Evolutionary conservation across 345 rosid species (phyloP).

Genomic region (Populus tremula): DNA sequence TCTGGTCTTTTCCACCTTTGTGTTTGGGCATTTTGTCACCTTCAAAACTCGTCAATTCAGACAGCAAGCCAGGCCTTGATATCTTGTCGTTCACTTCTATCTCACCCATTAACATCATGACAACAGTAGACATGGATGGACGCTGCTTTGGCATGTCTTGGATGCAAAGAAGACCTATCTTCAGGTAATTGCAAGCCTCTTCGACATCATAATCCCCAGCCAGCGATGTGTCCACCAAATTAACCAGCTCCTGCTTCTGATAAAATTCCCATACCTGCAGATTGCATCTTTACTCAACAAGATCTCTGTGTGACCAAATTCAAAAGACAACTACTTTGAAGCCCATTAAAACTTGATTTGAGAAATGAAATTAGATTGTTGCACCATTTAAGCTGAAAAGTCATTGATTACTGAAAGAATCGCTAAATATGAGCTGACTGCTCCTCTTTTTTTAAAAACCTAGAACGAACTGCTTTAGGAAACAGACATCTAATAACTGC

Average conservation of each 20-base stretch:
- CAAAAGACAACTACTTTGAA: not conserved
- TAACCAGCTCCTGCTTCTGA: conserved; percentile 33
- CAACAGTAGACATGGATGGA: conserved; percentile 50
- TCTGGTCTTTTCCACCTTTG: conserved; percentile 8
- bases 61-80: conserved; percentile 46
- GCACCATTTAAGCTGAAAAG: not conserved
- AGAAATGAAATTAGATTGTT: not conserved
- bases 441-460: too few relatives aligned
- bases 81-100: conserved; percentile 33
- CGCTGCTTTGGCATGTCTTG: conserved; percentile 57
- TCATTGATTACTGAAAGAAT: not conserved
- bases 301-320: not conserved
- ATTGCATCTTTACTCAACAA: not conserved
- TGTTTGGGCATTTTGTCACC: not conserved
- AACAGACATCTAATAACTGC: too few relatives aligned
- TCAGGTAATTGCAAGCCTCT: conserved; percentile 48
- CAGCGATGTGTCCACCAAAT: conserved; percentile 37
- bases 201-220: conserved; percentile 31
- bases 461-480: too few relatives aligned
- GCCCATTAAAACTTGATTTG: not conserved
- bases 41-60: conserved; percentile 36
- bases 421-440: not conserved
- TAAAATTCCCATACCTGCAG: conserved; percentile 48
- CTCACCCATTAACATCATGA: conserved; percentile 50
- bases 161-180: conserved; percentile 63